Percentiles rank a stretch among this genome's conserved stretches.
phyloP scores from a whole-genome alignment of 2,329 filamentous ascomycete genomes.

The Sclerotinia nivalis region DNA sequence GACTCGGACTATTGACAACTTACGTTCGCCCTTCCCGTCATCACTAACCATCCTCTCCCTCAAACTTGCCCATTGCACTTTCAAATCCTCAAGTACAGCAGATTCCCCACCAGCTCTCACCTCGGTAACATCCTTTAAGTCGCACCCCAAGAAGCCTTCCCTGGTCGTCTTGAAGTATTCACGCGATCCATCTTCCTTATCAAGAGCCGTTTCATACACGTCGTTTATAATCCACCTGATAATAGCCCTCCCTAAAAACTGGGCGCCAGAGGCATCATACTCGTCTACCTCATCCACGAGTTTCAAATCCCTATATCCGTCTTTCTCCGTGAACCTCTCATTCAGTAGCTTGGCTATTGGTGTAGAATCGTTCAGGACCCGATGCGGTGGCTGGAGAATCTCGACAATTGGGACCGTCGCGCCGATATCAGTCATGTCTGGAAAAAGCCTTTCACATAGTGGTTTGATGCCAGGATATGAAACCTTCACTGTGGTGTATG shows the following conservation, averaged over 20 bases:
- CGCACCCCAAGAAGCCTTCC: constrained; percentile 19
- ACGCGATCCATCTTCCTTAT: constrained; percentile 27
- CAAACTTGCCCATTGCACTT: constrained; percentile 24
- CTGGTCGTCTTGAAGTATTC: constrained; percentile 32
- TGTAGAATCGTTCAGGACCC: constrained; percentile 30
- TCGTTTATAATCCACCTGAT: constrained; percentile 27
- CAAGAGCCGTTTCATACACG: constrained; percentile 29
- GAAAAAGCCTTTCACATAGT: constrained; percentile 28
- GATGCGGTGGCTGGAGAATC: constrained; percentile 25
- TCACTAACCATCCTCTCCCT: constrained; percentile 30
- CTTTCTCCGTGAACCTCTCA: constrained; percentile 29
- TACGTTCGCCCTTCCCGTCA: constrained; percentile 30
- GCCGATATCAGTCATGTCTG: constrained; percentile 23
- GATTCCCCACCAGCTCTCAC: constrained; percentile 28
- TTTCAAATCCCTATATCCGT: constrained; percentile 29
- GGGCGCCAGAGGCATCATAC: constrained; percentile 22
- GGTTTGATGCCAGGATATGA: constrained; percentile 31
- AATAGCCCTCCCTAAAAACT: constrained; percentile 6
- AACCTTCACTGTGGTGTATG: constrained; percentile 26
- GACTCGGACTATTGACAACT: constrained; percentile 14
- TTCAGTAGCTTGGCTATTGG: constrained; percentile 30
- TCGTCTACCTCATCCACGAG: constrained; percentile 21
- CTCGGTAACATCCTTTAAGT: constrained; percentile 22
- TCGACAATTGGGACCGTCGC: constrained; percentile 33
- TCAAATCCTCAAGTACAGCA: constrained; percentile 24